These are phyloP conservation scores for Olyra latifolia DNA, from an alignment of 176 grass and related monocot genomes.

Conservation along the genomic window DNA sequence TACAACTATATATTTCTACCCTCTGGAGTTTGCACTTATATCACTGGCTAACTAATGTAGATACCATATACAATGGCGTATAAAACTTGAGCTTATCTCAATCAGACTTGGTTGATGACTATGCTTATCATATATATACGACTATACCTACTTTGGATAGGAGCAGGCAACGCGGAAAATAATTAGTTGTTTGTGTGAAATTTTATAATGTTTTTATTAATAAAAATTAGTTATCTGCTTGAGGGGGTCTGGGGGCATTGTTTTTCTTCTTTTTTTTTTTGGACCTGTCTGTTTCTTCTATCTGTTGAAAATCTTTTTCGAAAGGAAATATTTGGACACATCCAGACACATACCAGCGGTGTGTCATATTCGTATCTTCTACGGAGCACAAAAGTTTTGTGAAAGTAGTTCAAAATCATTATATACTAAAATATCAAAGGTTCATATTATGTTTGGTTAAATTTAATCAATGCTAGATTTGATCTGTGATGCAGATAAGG, in stretches of 20 bases:
- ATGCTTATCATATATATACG: neutral
- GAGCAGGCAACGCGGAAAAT: neutral
- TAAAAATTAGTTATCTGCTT: neutral
- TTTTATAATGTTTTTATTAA: slow-evolving; percentile 5
- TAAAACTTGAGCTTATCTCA: slow-evolving; percentile 6
- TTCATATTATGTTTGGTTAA: neutral
- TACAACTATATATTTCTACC: neutral
- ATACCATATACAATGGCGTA: neutral
- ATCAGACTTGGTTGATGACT: neutral
- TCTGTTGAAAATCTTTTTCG: neutral
- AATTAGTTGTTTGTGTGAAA: neutral
- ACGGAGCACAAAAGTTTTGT: neutral
- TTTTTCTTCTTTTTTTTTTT: neutral
- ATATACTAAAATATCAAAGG: neutral
- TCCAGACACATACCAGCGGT: neutral
- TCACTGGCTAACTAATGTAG: neutral
- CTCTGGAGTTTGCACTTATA: slow-evolving; percentile 1
- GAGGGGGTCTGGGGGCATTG: neutral
- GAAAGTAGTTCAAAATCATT: neutral
- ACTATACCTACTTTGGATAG: neutral
- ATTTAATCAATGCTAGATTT: neutral
- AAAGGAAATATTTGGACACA: neutral
- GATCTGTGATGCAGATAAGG: neutral
- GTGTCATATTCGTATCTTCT: neutral
- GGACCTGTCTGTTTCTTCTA: neutral